Base-by-base conservation (phyloP, 129 eudicot genomes). In the Gnaphalium uliginosum region DNA sequence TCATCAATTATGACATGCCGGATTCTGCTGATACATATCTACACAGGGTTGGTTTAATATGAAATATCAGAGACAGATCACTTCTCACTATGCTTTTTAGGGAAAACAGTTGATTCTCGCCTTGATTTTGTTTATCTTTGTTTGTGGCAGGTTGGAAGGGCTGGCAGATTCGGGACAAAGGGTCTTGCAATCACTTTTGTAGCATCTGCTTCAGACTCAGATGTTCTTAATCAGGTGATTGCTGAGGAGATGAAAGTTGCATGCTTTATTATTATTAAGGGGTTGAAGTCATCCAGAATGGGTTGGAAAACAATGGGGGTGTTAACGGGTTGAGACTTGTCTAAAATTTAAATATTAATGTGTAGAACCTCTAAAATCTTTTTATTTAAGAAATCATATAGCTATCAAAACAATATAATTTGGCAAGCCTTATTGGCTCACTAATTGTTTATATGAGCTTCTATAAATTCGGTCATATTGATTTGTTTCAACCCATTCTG, bases 161-260 rank as follows among this genome's bases (percentile, higher is more conserved):
- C 98, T 70, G 98, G 98, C 37, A 89, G 98, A 69, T 92, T 92
- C 69, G 98, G 98, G 17, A 92, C 98, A 24, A 92, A 92, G 78
- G 98, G 98, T 27, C 98, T 92, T 81, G 98, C 98, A n/a, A 92
- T 92, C 23, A 92, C 98, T 23, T 92, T 86, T 79, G 98, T 89
- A 74, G 82, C 98, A 14, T 92, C 98, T 77, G 86, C 86, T 51
- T 79, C 96, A 0, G 98, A 92, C 83, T 92, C 98, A 8, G 94
- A 84, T 76, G 96, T 89, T 77, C 92, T 92, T 18, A 92, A 92
- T 85, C 88, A 92, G 96, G 98, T 92, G 18, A 13, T 17, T 58
- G 17, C 17, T 13, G 13, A 43, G 51, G 51, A 18, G 51, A 43
- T 43, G 51, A 43, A 43, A 13, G 51, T 43, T 43, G 5, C 51